Evolutionary conservation across 371 early-diverging fungal species (phyloP), one percentile per base, ranked within the genome.

Genomic region (Paraphysoderma sedebokerense): DNA sequence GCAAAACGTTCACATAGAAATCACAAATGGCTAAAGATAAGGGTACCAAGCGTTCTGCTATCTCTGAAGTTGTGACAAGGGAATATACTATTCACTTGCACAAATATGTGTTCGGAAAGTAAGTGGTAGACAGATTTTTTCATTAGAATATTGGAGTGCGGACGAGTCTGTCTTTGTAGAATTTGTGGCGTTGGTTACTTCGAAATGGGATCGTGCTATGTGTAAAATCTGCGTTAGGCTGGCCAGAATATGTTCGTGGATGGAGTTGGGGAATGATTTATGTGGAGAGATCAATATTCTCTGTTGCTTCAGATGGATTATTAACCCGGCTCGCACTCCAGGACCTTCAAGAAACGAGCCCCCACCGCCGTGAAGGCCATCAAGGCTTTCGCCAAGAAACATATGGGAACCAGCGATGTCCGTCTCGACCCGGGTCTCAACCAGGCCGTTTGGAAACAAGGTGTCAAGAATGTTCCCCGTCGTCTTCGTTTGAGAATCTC

Each of bases 291-390:
- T n/a, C n/a, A n/a, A n/a, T n/a, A n/a, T n/a, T n/a, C n/a, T n/a
- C n/a, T n/a, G n/a, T n/a, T n/a, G n/a, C n/a, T n/a, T n/a, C n/a
- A n/a, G n/a, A n/a, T n/a, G n/a, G n/a, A n/a, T n/a, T n/a, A n/a
- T n/a, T n/a, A n/a, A n/a, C n/a, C n/a, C n/a, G n/a, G n/a, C n/a
- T n/a, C 11, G 35, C 28, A 12, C 28, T 26, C 24, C 53, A 77
- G 82, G 49, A 72, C 79, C 62, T 92, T 92, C 83, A 90, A 90
- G 79, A 90, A 89, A 81, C 83, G 92, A 63, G 82, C 92, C 46
- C 95, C 95, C 53, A 74, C 71, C 50, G 90, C 95, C 57, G 70
- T 93, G 62, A 90, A 90, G 81, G 77, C 75, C 50, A 81, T 93
- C 72, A 76, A 79, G 59, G 65, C 68, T 55, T 91, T 91, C 54